These are phyloP conservation scores for Albizia julibrissin DNA, from an alignment of 306 rosid species.

Conservation along the genomic window DNA sequence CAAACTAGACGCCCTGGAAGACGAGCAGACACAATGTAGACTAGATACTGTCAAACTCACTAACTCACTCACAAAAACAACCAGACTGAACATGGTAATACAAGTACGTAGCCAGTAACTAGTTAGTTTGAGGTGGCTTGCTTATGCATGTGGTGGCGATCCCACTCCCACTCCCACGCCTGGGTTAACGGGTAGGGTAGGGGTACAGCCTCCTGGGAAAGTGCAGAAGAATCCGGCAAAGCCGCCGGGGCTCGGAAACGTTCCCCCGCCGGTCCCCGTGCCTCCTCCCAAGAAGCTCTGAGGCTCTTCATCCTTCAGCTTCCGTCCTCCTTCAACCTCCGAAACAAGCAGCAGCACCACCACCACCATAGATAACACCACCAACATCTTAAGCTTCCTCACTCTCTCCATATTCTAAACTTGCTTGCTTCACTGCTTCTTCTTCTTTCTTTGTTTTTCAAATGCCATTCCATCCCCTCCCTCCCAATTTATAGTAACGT, in stretches of 20 bases:
- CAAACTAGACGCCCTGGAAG: not conserved
- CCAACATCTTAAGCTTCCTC: constrained; percentile 3
- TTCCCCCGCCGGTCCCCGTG: not conserved
- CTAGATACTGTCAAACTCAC: not conserved
- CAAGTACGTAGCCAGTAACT: not conserved
- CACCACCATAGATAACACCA: constrained; percentile 13
- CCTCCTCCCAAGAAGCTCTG: constrained; percentile 42
- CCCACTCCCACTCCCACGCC: not conserved
- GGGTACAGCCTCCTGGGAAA: constrained; percentile 42
- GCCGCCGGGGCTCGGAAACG: constrained; percentile 42
- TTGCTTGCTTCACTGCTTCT: not conserved
- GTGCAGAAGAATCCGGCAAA: constrained; percentile 41
- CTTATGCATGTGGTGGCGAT: constrained; percentile 32
- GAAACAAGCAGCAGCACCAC: constrained; percentile 19
- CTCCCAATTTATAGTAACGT: constrained; percentile 35
- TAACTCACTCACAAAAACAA: not conserved
- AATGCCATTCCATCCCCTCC: constrained; percentile 6
- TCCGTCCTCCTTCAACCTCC: constrained; percentile 32
- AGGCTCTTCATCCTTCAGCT: constrained; percentile 24
- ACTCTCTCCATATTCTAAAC: not conserved
- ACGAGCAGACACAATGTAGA: not conserved
- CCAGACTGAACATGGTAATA: not conserved
- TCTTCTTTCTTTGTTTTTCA: not conserved
- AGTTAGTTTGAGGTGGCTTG: not conserved
- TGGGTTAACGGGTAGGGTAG: constrained; percentile 23